Conservation (phyloP, 306 rosid genomes). For the Albizia julibrissin region DNA sequence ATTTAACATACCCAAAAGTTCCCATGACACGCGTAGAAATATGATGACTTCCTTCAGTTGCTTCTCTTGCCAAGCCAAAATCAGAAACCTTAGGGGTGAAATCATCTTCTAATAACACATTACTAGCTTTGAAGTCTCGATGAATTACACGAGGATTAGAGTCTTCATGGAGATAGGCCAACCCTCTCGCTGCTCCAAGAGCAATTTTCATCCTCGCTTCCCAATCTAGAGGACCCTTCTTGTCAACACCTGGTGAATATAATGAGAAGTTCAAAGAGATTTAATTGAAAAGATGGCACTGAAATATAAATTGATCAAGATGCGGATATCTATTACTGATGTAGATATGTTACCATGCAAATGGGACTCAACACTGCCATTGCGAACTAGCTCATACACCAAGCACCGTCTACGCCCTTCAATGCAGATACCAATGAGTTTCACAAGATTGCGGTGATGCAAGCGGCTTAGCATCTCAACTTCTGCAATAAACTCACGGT, state of each 20-base stretch:
- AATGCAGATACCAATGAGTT: slow-evolving; percentile 86
- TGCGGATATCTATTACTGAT: slow-evolving; percentile 21
- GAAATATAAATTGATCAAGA: slow-evolving; percentile 13
- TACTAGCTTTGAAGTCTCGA: slow-evolving; percentile 94
- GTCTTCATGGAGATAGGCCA: slow-evolving; percentile 98
- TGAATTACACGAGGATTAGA: slow-evolving; percentile 96
- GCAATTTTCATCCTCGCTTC: slow-evolving; percentile 91
- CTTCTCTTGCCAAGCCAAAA: slow-evolving; percentile 98
- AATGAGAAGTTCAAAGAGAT: slow-evolving; percentile 11
- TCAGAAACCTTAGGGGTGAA: slow-evolving; percentile 97
- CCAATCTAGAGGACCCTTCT: slow-evolving; percentile 83
- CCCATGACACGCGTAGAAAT: slow-evolving; percentile 97
- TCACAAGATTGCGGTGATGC: slow-evolving; percentile 98
- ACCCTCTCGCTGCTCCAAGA: slow-evolving; percentile 96
- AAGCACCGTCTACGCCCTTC: slow-evolving; percentile 82
- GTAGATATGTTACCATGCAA: slow-evolving; percentile 73
- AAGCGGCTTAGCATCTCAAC: slow-evolving; percentile 92
- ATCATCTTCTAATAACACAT: slow-evolving; percentile 84
- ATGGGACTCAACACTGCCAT: slow-evolving; percentile 98
- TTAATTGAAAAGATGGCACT: slow-evolving; percentile 21
- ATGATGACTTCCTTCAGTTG: slow-evolving; percentile 85
- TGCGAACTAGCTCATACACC: slow-evolving; percentile 87
- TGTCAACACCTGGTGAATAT: slow-evolving; percentile 68
- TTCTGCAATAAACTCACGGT: slow-evolving; percentile 82
- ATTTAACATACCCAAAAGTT: slow-evolving; percentile 77